Percentiles rank a stretch among this genome's conserved stretches.
These are phyloP conservation scores for Kodamaea sagamina DNA, from an alignment of 805 yeast species.

Conservation along the genomic window DNA sequence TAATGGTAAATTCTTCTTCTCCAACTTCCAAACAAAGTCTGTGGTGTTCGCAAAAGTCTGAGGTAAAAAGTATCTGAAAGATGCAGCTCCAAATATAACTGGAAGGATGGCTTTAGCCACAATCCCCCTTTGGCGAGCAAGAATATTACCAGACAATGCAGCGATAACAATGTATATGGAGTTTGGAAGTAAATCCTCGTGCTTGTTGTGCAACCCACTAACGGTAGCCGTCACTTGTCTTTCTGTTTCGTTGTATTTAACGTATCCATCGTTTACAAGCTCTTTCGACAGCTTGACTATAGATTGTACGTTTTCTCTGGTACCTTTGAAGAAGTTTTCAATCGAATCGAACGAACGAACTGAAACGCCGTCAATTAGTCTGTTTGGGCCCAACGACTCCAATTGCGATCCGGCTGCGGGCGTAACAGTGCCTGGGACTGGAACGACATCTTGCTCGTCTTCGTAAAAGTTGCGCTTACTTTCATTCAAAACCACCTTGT, in stretches of 20 bases:
- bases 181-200: conserved; percentile 74
- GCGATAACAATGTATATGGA: conserved; percentile 68
- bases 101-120: conserved; percentile 60
- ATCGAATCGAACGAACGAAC: conserved; percentile 53
- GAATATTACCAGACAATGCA: conserved; percentile 67
- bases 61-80: conserved; percentile 74
- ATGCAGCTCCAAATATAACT: conserved; percentile 55
- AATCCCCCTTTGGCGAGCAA: conserved; percentile 67
- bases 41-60: conserved; percentile 65
- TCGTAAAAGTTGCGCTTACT: conserved; percentile 49
- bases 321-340: conserved; percentile 48
- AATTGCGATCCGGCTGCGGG: conserved; percentile 46
- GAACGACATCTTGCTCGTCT: conserved; percentile 47
- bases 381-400: conserved; percentile 47
- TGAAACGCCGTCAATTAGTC: conserved; percentile 55
- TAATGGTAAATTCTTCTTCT: conserved; percentile 59
- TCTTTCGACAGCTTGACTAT: conserved; percentile 26
- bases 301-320: conserved; percentile 46
- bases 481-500: conserved; percentile 15
- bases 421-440: conserved; percentile 52
- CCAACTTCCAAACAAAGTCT: conserved; percentile 58
- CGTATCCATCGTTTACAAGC: conserved; percentile 50
- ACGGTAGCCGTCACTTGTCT: conserved; percentile 62
- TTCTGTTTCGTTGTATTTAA: conserved; percentile 58
- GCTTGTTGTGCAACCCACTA: conserved; percentile 59